Evolutionary conservation across 2,329 filamentous ascomycete genomes (phyloP), one percentile per base, ranked within the genome.

Genomic region (Ceratocystis diversiconidia): DNA sequence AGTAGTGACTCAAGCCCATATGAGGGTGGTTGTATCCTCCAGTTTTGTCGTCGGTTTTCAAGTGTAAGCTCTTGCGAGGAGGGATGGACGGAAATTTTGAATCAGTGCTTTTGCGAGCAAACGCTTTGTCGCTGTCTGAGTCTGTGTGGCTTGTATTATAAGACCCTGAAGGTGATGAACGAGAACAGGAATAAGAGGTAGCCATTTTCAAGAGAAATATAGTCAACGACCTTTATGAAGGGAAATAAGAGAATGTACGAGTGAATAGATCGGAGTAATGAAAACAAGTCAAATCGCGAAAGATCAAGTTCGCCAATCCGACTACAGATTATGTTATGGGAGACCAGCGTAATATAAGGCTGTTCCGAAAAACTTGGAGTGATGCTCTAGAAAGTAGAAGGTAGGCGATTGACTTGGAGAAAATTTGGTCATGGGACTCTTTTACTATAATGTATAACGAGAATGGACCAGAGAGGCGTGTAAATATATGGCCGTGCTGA

Each of bases 61-160:
- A 30, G 52, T 57, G 52, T 12, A 57, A 57, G n/a, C 52, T 25
- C 4, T 30, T 30, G 5, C 15, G 10, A 7, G 25, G 7, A 17
- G 52, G 17, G 30, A 30, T 55, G n/a, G 63, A 30, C 15, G 61
- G 30, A 15, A 41, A 36, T 25, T 41, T 44, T 3, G 55, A 36
- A 50, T 67, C 66, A 6, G 60, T 63, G 22, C 66, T 67, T 60
- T 60, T 48, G 19, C 44, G 62, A 8, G 66, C 66, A 65, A 67
- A 50, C 5, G 66, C 60, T 0, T 63, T 67, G 55, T 67, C 66
- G 61, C 65, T 67, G 59, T 67, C 66, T 2, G 66, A 67, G 59
- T 62, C 63, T 28, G 62, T 65, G 15, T 46, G 50, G 19, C 50
- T 44, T n/a, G 28, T 57, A 30, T 65, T 61, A 43, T 61, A 62